Base-by-base conservation (phyloP, 305 asterid genomes). In the Solanum hybrid region DNA sequence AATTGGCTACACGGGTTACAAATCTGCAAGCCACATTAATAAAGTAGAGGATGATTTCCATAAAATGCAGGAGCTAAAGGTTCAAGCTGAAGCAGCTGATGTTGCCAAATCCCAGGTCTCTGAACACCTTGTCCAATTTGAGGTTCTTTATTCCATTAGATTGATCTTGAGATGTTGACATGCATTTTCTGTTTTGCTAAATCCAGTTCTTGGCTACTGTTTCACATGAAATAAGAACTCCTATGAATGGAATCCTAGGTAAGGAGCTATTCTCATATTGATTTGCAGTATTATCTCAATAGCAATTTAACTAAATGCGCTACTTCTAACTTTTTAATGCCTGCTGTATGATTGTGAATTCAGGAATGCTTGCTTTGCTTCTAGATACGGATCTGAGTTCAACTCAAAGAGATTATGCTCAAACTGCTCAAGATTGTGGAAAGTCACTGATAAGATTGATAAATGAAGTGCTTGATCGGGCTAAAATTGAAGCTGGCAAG, bases 151-250 rank as follows among this genome's bases (percentile, higher is more conserved):
- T 79, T 73, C 11, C 87, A 73, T 41, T 76, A 87, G n/a, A 37
- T 73, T 82, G 82, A 80, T 87, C 83, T 45, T 70, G 41, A 86
- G 77, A 41, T 88, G 37, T 86, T 89, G 90, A 79, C 45, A 45
- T 45, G 86, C 61, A 88, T 51, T 89, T 33, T 87, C 51, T 85
- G 82, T 89, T 90, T 61, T 91, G 89, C 87, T 41, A 89, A 87
- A 93, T 61, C 91, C 92, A 96, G 98, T 97, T 97, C 93, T 90
- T 97, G 88, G 99, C 99, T 70, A 97, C 99, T 33, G 99, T 97
- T 93, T 97, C 99, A 45, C 99, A 97, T 89, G 99, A 97, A 93
- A 97, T 97, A 89, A 92, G 99, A 93, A 97, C 99, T 91, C 99
- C 99, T 27, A 96, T 97, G 99, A 96, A 97, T 65, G 99, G 99